A percentile compares a stretch with the other conserved stretches of the same genome.
phyloP scores from a whole-genome alignment of 2,329 filamentous ascomycete genomes.

The Epichloe festucae region DNA sequence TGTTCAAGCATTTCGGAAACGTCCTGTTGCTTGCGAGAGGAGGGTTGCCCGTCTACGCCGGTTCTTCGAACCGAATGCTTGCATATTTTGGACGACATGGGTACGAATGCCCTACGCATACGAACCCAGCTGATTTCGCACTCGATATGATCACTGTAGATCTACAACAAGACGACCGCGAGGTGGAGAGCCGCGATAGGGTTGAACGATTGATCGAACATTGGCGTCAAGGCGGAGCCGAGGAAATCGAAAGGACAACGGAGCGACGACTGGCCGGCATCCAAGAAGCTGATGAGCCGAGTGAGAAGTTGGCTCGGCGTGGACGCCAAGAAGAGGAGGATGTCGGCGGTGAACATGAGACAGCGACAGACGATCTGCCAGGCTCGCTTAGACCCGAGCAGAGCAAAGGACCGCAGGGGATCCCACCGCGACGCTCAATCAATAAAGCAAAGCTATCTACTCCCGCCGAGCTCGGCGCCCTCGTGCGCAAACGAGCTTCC shows the following conservation, averaged over 20 bases:
- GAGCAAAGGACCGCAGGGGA: constrained; percentile 5
- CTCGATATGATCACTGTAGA: constrained; percentile 67
- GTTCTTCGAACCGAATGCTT: constrained; percentile 50
- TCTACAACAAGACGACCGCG: constrained; percentile 50
- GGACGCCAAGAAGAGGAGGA: not conserved
- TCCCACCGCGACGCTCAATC: constrained; percentile 26
- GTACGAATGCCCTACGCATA: constrained; percentile 52
- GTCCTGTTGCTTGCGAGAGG: constrained; percentile 58
- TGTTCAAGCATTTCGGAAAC: constrained; percentile 60
- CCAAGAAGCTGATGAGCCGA: constrained; percentile 16
- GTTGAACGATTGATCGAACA: constrained; percentile 47
- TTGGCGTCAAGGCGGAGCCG: constrained; percentile 30
- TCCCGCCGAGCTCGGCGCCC: constrained; percentile 58
- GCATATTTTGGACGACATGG: constrained; percentile 48
- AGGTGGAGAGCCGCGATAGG: constrained; percentile 48
- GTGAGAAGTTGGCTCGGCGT: constrained; percentile 4
- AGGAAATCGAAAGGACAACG: constrained; percentile 4
- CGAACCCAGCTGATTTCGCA: constrained; percentile 67
- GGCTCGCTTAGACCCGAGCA: not conserved
- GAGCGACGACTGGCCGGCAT: constrained; percentile 15
- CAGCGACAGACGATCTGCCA: too few species aligned
- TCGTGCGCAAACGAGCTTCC: constrained; percentile 49
- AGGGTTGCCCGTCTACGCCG: constrained; percentile 55
- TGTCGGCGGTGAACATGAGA: not conserved
- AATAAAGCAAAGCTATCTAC: constrained; percentile 40